Percentiles rank a stretch among this genome's conserved stretches.
Conservation (phyloP, 768 basidiomycete genomes). For the Collybia sp. region DNA sequence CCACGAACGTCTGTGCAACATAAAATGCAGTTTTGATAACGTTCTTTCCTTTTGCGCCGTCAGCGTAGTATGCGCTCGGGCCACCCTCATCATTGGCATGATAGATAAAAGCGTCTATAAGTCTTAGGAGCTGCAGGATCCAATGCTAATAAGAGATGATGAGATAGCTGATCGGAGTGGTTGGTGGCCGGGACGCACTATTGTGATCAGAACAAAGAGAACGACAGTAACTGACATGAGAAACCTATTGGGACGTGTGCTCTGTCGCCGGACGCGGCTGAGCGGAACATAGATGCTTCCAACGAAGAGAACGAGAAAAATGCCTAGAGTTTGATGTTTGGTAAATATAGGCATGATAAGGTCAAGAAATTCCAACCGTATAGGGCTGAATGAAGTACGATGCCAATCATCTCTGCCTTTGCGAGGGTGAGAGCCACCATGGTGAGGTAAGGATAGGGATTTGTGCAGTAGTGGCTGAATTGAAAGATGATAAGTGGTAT, state of each 20-base stretch:
- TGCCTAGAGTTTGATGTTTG: not conserved
- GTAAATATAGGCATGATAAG: too few relatives aligned
- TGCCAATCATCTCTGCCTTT: too few relatives aligned
- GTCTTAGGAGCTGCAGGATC: constrained; percentile 2
- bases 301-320: constrained; percentile 4
- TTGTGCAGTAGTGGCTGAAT: too few relatives aligned
- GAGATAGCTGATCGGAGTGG: not conserved
- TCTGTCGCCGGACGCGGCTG: not conserved
- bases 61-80: not conserved
- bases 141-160: constrained; percentile 2
- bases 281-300: constrained; percentile 2
- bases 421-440: too few relatives aligned
- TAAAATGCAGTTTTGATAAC: constrained; percentile 3
- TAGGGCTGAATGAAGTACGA: too few relatives aligned
- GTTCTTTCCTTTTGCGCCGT: not conserved
- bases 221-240: constrained; percentile 1
- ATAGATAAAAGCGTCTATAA: constrained; percentile 4
- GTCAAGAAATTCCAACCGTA: too few relatives aligned
- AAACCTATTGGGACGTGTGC: constrained; percentile 1
- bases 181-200: not conserved
- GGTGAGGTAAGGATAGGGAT: too few relatives aligned
- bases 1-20: constrained; percentile 3
- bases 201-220: constrained; percentile 2
- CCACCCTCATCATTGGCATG: not conserved
- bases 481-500: too few relatives aligned